These are phyloP conservation scores for Cercospora janseana DNA, from an alignment of 2,329 filamentous ascomycete genomes.

Conservation along the genomic window DNA sequence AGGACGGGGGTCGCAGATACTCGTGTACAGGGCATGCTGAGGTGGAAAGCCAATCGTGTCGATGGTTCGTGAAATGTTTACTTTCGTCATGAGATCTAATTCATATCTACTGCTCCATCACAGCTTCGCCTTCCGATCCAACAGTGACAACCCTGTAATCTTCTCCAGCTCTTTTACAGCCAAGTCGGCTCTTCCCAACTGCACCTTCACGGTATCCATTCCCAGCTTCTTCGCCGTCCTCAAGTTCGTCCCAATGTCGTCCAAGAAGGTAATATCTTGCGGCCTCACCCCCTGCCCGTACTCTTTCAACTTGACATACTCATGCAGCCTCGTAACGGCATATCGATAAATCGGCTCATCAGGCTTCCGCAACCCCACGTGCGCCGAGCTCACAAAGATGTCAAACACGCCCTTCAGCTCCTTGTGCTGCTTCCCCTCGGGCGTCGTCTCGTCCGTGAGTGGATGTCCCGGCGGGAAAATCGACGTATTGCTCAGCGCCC, in stretches of 20 bases:
- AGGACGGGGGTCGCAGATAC: no score
- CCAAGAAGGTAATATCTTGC: conserved; percentile 77
- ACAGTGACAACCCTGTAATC: conserved; percentile 61
- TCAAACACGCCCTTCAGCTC: conserved; percentile 72
- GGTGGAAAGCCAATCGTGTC: no score
- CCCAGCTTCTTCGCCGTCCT: conserved; percentile 73
- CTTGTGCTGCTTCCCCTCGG: conserved; percentile 39
- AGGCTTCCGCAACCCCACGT: conserved; percentile 84
- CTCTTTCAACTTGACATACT: conserved; percentile 57
- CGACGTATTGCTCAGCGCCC: conserved; percentile 85
- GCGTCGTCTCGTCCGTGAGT: conserved; percentile 54
- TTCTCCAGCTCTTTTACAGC: conserved; percentile 79
- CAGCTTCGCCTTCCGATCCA: conserved; percentile 18
- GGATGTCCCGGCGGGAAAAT: conserved; percentile 75
- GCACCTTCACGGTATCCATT: conserved; percentile 81
- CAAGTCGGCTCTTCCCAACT: conserved; percentile 71
- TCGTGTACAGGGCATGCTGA: no score
- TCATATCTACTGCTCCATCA: conserved; percentile 39
- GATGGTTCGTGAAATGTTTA: no score
- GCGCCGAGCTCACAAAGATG: conserved; percentile 81
- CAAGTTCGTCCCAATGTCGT: conserved; percentile 92
- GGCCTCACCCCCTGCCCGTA: conserved; percentile 57
- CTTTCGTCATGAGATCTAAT: no score
- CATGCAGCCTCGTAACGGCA: conserved; percentile 65
- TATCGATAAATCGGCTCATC: conserved; percentile 77